Evolutionary conservation across 306 rosid genomes (phyloP), one percentile per base, ranked within the genome.

Genomic region (Hippophae tibetana): DNA sequence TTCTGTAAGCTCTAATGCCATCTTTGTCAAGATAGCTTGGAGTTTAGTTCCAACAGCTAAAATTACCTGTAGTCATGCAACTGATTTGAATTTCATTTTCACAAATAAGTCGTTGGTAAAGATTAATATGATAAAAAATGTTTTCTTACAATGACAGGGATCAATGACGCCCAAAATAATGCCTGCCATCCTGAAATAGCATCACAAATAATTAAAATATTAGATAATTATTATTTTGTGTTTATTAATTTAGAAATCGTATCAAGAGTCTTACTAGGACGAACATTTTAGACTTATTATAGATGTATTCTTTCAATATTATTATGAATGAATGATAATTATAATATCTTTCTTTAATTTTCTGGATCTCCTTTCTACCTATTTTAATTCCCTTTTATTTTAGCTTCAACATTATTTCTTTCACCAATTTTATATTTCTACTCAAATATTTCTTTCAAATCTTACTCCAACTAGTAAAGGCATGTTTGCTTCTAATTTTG

Each of bases 1-100:
- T 67, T 92, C 99, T 10, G 88, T 74, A 68, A 92, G 65, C 73
- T 88, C 96, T 23, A 92, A 78, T 54, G 99, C 99, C 99, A 92
- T 92, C 70, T 53, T 80, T n/a, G 97, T 78, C 81, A 92, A 62
- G 46, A 79, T 71, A 49, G 80, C 79, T 80, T 92, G 99, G 58
- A 92, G 99, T 68, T 88, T 69, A 14, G 89, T 84, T 66, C 99
- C 99, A 57, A 92, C 80, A 0, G 84, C 88, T 64, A 92, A 75
- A 79, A 88, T 92, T 71, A 88, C 84, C 99, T 92, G 83, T 69
- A 68, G 56, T 43, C 27, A 53, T 47, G 47, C 45, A 5, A 54
- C 57, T 38, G 23, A 23, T 65, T 61, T 58, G 43, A 75, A 7
- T 53, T 38, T 52, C 46, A 14, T n/a, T 46, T 69, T 58, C 43